Conservation (phyloP, 345 rosid genomes). For the Brassica cretica region DNA sequence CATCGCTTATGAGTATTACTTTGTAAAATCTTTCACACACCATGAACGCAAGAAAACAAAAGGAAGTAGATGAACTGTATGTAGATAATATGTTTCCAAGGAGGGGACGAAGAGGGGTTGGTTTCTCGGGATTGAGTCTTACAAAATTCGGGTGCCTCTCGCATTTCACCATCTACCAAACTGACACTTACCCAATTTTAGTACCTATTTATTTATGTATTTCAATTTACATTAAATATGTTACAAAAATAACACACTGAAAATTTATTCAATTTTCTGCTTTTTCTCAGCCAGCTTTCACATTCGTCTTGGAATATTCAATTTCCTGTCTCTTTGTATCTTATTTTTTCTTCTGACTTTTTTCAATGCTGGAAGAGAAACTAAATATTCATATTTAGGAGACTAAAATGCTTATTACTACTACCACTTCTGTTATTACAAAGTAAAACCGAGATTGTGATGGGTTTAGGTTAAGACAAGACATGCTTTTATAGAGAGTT, state of each 20-base stretch:
- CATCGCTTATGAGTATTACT: not conserved
- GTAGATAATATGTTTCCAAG: conserved; percentile 31
- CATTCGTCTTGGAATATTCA: conserved; percentile 33
- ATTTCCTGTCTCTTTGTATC: conserved; percentile 25
- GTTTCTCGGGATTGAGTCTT: conserved; percentile 44
- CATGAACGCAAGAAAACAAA: not conserved
- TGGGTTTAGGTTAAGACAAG: conserved; percentile 28
- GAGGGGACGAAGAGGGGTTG: conserved; percentile 41
- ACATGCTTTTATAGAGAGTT: not conserved
- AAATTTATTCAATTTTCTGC: not conserved
- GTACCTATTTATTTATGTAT: conserved; percentile 39
- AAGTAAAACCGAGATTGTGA: not conserved
- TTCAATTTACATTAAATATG: conserved; percentile 34
- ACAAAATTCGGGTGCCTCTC: conserved; percentile 32
- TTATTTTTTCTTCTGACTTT: not conserved
- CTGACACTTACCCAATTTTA: conserved; percentile 39
- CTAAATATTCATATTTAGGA: not conserved
- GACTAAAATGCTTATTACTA: not conserved
- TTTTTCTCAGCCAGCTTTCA: conserved; percentile 23
- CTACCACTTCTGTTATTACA: not conserved
- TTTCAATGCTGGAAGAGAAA: not conserved
- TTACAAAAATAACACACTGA: conserved; percentile 30
- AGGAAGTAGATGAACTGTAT: not conserved
- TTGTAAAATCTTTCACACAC: not conserved
- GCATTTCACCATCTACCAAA: conserved; percentile 43